Conservation (phyloP, 371 early-diverging fungal genomes). For the Nosema muscidifuracis region DNA sequence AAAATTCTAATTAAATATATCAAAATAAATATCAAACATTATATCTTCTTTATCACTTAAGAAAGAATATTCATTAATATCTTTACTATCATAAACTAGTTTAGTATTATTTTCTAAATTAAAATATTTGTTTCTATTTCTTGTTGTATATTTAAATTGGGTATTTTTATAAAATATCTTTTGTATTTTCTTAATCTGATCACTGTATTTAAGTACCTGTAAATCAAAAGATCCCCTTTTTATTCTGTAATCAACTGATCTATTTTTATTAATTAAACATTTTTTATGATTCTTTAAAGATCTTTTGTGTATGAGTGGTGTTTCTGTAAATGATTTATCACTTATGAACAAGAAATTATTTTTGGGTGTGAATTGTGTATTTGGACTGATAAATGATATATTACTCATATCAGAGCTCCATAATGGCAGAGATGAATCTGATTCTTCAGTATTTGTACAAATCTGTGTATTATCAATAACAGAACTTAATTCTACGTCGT, state of each 20-base stretch:
- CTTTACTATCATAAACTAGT: neutral
- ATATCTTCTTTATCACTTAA: neutral
- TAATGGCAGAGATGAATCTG: no score
- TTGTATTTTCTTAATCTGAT: neutral
- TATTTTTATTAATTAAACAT: neutral
- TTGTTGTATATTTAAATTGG: neutral
- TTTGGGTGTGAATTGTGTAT: no score
- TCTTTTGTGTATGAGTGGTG: no score
- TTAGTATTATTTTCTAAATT: neutral
- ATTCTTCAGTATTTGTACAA: no score
- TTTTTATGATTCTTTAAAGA: neutral
- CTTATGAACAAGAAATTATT: no score
- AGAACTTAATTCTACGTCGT: no score
- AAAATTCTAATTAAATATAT: neutral
- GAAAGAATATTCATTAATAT: neutral
- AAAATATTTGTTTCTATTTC: constrained; percentile 4
- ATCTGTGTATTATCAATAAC: no score
- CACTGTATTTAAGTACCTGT: neutral
- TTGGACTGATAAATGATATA: no score
- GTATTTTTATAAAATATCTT: neutral
- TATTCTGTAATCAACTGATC: neutral
- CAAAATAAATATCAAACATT: constrained; percentile 2
- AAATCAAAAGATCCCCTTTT: neutral
- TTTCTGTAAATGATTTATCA: no score
- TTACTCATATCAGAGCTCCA: no score